Evolutionary conservation across 306 rosid genomes (phyloP).

Genomic region (Cucurbita pepo): DNA sequence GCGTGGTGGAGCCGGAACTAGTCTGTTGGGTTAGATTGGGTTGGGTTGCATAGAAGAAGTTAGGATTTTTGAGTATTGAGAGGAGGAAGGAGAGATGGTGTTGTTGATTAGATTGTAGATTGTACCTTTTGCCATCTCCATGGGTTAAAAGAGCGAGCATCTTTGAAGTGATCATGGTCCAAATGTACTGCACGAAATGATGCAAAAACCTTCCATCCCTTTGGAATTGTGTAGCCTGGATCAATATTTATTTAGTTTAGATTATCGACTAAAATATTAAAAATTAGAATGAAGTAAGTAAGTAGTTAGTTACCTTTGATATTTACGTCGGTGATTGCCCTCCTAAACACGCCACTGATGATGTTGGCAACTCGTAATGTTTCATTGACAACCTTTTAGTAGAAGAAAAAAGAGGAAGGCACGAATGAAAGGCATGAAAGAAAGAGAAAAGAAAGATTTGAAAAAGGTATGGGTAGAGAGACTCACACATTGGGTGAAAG

Average conservation of each 20-base stretch:
- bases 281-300: too few species aligned
- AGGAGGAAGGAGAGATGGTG: neutral
- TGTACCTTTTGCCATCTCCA: conserved; percentile 89
- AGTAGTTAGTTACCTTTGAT: conserved; percentile 40
- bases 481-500: conserved; percentile 89
- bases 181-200: conserved; percentile 88
- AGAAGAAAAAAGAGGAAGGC: too few species aligned
- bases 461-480: neutral
- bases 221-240: conserved; percentile 79
- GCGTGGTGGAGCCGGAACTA: conserved; percentile 26
- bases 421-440: too few species aligned
- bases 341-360: conserved; percentile 77
- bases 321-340: conserved; percentile 53
- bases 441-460: too few species aligned
- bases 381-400: conserved; percentile 19
- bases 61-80: neutral
- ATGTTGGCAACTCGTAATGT: conserved; percentile 69
- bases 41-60: neutral
- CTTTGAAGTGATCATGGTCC: conserved; percentile 65
- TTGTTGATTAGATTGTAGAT: neutral
- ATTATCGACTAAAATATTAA: too few species aligned
- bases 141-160: conserved; percentile 81
- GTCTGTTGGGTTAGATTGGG: conserved; percentile 27
- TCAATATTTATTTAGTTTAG: neutral
- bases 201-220: conserved; percentile 87